Base-by-base conservation (phyloP, 352 stramenopile species). In the Phytophthora hybrid region DNA sequence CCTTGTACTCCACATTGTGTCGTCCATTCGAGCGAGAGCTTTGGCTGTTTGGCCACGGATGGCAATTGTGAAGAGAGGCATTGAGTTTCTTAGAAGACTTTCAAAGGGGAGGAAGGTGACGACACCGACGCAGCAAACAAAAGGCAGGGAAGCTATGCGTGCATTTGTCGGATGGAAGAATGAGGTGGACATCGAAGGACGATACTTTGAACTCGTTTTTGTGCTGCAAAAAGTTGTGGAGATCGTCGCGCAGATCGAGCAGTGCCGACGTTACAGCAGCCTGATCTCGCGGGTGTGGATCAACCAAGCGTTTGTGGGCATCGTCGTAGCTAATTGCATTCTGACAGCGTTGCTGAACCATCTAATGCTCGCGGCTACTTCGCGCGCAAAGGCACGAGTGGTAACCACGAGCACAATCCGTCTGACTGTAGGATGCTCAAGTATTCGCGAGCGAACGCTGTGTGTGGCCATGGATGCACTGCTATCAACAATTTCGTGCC, bases 391-490 rank as follows among this genome's bases (percentile, higher is more conserved):
- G 23, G 3, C 23, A 1, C 23, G 23, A 26, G 23, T 26, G 23
- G 23, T 3, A 26, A 1, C 23, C 23, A 26, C 23, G n/a, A n/a
- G n/a, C n/a, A n/a, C n/a, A n/a, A n/a, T n/a, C 23, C 1, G 23
- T 37, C 32, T 37, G 41, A 19, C 41, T 19, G 19, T 7, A 49
- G 41, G 13, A n/a, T 5, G 41, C 13, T 49, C 18, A 19, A 49
- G 13, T 49, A 47, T 69, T 46, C 51, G 62, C 29, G 62, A 69
- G 11, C 37, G 73, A 47, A 31, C 76, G 1, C 26, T 81, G 4
- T 75, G 63, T 13, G 21, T 59, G 34, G 13, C 70, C 10, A 64
- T 74, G 41, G 55, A 59, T 23, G 56, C 41, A 8, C 19, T 59
- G 16, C 62, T 59, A 2, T 58, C 52, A 6, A 49, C 56, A 6